phyloP scores from a whole-genome alignment of 257 asterid species.

The Mentha longifolia region DNA sequence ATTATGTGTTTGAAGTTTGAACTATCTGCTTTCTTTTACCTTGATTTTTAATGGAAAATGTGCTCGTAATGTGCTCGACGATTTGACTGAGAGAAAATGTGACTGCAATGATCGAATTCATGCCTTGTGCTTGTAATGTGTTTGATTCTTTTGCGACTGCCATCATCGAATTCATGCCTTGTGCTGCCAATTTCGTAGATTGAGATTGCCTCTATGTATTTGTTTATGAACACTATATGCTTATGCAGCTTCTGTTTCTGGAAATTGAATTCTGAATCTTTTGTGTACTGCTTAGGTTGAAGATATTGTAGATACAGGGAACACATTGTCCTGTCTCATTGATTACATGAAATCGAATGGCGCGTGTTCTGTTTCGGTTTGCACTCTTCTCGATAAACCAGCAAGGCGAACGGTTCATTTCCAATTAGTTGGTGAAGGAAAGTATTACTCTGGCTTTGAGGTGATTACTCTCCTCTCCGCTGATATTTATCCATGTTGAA shows the following conservation, averaged over 20 bases:
- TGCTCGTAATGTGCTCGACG: slow-evolving; percentile 17
- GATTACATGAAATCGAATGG: slow-evolving; percentile 80
- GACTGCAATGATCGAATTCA: neutral
- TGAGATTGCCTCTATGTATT: neutral
- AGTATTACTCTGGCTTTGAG: slow-evolving; percentile 86
- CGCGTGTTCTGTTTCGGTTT: slow-evolving; percentile 79
- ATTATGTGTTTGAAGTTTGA: slow-evolving; percentile 3
- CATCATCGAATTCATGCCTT: too few relatives aligned
- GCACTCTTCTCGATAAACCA: slow-evolving; percentile 87
- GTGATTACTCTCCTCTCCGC: slow-evolving; percentile 44
- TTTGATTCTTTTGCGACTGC: neutral
- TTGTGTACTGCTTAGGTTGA: slow-evolving; percentile 59
- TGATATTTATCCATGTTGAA: neutral
- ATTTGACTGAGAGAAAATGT: slow-evolving; percentile 15
- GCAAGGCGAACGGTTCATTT: slow-evolving; percentile 62
- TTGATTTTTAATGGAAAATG: neutral
- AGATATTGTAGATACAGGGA: slow-evolving; percentile 95
- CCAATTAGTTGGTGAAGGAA: slow-evolving; percentile 79
- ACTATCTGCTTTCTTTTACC: neutral
- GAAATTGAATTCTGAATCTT: neutral
- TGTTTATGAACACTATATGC: neutral
- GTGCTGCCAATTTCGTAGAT: too few relatives aligned
- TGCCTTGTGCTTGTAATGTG: neutral
- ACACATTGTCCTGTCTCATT: slow-evolving; percentile 64
- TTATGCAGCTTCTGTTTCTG: neutral